Conservation (phyloP, 176 grass and related monocot genomes). For the Avena insularis region DNA sequence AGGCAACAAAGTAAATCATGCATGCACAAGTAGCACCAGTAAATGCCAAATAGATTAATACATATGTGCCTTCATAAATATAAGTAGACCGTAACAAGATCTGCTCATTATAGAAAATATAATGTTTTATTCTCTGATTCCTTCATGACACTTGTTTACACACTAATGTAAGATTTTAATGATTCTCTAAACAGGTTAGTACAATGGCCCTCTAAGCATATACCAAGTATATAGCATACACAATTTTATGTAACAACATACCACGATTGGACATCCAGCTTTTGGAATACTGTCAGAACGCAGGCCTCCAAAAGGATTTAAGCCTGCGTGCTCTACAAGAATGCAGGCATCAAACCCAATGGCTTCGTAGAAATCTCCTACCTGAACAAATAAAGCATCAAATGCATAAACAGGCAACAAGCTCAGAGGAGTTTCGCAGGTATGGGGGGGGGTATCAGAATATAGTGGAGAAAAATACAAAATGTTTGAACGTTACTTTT, state of each 20-base stretch:
- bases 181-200: conserved; percentile 20
- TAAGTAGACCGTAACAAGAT: background rate
- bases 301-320: conserved; percentile 97
- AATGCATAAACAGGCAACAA: conserved; percentile 12
- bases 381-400: conserved; percentile 56
- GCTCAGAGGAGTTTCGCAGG: background rate
- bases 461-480: background rate
- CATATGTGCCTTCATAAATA: background rate
- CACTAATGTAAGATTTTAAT: background rate
- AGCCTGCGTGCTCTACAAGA: conserved; percentile 91
- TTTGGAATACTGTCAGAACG: conserved; percentile 94
- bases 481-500: conserved; percentile 6
- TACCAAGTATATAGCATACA: conserved; percentile 30
- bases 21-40: conserved; percentile 24
- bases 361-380: conserved; percentile 97
- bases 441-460: background rate
- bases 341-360: conserved; percentile 98
- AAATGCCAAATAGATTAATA: background rate
- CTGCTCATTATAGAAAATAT: conserved; percentile 5
- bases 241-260: conserved; percentile 48
- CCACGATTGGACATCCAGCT: conserved; percentile 95
- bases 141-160: conserved; percentile 22
- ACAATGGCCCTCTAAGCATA: background rate
- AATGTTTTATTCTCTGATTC: conserved; percentile 8
- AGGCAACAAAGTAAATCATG: background rate